phyloP scores from a whole-genome alignment of 2,329 filamentous ascomycete genomes.

The Penicillium sp. region DNA sequence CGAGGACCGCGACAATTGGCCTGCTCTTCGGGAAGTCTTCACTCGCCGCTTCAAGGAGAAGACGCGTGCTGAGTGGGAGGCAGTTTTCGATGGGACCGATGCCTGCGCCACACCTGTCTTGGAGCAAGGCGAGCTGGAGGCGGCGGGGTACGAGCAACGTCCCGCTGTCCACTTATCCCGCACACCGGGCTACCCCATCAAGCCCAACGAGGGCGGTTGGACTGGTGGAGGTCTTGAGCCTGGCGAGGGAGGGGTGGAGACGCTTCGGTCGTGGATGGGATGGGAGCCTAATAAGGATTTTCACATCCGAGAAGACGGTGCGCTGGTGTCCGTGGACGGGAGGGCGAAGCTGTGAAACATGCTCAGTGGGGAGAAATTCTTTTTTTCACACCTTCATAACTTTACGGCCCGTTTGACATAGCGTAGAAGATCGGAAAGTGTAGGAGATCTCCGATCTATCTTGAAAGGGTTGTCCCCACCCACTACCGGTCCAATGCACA shows the following conservation, averaged over 20 bases:
- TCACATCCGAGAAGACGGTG: conserved; percentile 61
- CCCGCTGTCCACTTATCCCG: conserved; percentile 56
- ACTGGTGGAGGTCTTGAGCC: conserved; percentile 59
- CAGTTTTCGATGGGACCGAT: conserved; percentile 83
- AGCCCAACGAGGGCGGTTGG: conserved; percentile 69
- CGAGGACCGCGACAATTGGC: conserved; percentile 67
- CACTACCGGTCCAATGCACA: background rate
- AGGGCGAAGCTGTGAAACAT: conserved; percentile 30
- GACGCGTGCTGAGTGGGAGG: conserved; percentile 79
- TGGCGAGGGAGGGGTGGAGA: conserved; percentile 71
- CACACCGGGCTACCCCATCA: conserved; percentile 66
- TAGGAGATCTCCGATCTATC: background rate
- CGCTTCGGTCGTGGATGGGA: conserved; percentile 71
- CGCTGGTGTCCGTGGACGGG: conserved; percentile 55
- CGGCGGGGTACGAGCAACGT: conserved; percentile 52
- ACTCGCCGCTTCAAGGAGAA: conserved; percentile 65
- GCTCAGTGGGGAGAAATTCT: background rate
- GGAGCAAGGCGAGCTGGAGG: conserved; percentile 70
- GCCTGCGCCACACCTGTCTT: conserved; percentile 91
- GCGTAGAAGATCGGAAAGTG: background rate
- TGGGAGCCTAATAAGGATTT: conserved; percentile 75
- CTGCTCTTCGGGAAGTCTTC: conserved; percentile 63
- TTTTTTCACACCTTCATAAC: background rate
- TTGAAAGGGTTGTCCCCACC: background rate
- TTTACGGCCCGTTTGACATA: background rate